A percentile compares a stretch with the other conserved stretches of the same genome.
phyloP scores from a whole-genome alignment of 208 protist species.

The Phytomonas serpens region DNA sequence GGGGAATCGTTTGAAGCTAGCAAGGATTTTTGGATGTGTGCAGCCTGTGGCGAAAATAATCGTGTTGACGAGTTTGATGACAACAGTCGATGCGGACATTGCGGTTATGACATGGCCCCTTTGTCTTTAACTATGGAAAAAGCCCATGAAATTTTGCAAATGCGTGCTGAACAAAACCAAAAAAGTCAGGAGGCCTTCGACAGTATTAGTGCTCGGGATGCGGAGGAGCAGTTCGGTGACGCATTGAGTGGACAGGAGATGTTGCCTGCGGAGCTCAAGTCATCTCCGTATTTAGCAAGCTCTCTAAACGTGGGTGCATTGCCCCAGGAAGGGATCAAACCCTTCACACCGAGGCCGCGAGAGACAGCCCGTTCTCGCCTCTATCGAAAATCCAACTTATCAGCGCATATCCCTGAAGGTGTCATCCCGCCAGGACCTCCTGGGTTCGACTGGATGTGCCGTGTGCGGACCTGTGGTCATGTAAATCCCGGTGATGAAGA shows the following conservation, averaged over 20 bases:
- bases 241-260: constrained; percentile 29
- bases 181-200: constrained; percentile 61
- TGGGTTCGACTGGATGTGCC: constrained; percentile 87
- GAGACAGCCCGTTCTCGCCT: constrained; percentile 8
- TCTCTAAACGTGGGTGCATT: not conserved
- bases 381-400: constrained; percentile 10
- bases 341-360: not conserved
- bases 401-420: constrained; percentile 13
- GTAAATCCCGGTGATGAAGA: constrained; percentile 80
- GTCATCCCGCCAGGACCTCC: constrained; percentile 35
- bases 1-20: constrained; percentile 27
- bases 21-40: constrained; percentile 77
- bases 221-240: constrained; percentile 57
- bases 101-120: constrained; percentile 84
- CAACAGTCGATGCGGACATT: constrained; percentile 82
- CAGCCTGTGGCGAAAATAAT: constrained; percentile 81
- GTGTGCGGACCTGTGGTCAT: constrained; percentile 38
- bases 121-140: constrained; percentile 42
- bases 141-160: constrained; percentile 26
- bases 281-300: not conserved
- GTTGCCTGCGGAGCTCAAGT: constrained; percentile 12
- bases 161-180: constrained; percentile 23
- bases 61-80: constrained; percentile 76
- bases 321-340: constrained; percentile 9
- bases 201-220: constrained; percentile 37